A percentile compares a stretch with the other conserved stretches of the same genome.
Evolutionary conservation across 108 stramenopile species (phyloP).

Genomic region (Cylindrotheca fusiformis): DNA sequence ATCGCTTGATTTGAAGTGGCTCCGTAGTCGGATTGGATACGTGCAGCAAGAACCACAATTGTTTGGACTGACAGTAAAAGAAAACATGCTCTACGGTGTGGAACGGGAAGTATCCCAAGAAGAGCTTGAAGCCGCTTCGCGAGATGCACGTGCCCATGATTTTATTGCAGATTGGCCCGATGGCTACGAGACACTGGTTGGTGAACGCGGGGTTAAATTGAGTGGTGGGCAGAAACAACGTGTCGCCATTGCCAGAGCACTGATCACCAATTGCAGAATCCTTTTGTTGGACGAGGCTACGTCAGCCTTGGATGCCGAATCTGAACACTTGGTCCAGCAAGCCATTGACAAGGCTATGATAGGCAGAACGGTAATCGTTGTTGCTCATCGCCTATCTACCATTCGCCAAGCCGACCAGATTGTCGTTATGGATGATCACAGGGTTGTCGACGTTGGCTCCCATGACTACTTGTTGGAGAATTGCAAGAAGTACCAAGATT

Average conservation of each 20-base stretch:
- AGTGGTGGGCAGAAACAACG: conserved; percentile 89
- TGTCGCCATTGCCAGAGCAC: conserved; percentile 85
- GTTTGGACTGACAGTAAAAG: conserved; percentile 45
- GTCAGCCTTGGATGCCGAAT: conserved; percentile 55
- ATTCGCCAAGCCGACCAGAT: conserved; percentile 83
- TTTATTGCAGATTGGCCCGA: conserved; percentile 61
- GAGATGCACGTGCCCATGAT: conserved; percentile 79
- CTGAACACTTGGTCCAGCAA: conserved; percentile 79
- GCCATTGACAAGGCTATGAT: conserved; percentile 74
- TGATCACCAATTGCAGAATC: conserved; percentile 60
- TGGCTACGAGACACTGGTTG: conserved; percentile 76
- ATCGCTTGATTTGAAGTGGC: conserved; percentile 74
- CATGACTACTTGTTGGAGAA: conserved; percentile 69
- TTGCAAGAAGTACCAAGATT: conserved; percentile 51
- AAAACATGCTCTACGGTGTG: conserved; percentile 87
- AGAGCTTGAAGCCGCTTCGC: conserved; percentile 49
- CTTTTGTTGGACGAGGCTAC: conserved; percentile 90
- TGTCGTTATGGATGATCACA: conserved; percentile 75
- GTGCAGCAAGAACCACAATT: conserved; percentile 92
- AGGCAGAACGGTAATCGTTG: conserved; percentile 46
- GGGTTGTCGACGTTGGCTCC: conserved; percentile 69
- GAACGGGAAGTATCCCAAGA: conserved; percentile 42
- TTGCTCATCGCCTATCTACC: conserved; percentile 86
- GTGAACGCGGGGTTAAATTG: conserved; percentile 53
- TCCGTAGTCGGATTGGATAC: conserved; percentile 78